Evolutionary conservation across 768 basidiomycete species (phyloP).

Genomic region (Boletellus ananiceps): DNA sequence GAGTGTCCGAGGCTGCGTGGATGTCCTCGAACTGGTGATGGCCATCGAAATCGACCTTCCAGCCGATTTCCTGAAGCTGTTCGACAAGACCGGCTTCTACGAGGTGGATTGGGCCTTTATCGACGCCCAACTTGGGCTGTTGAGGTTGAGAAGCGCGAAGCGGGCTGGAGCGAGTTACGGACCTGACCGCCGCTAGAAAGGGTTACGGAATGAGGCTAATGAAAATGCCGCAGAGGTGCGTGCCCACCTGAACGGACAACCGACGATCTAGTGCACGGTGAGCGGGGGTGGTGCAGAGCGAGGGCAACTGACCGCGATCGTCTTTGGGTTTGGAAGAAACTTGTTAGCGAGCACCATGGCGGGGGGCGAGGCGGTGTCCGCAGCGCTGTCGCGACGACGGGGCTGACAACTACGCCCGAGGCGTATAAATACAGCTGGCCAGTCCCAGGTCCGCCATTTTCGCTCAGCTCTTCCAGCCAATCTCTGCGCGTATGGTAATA

Average conservation of each 20-base stretch:
- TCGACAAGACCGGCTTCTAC: constrained; percentile 80
- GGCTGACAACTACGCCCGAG: neutral
- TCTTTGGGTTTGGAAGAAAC: constrained; percentile 55
- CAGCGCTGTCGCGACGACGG: neutral
- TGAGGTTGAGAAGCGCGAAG: constrained; percentile 11
- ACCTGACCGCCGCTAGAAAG: constrained; percentile 30
- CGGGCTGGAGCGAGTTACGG: constrained; percentile 5
- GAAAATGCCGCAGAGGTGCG: neutral
- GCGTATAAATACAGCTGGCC: constrained; percentile 19
- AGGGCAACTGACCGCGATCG: constrained; percentile 65
- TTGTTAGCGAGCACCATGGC: constrained; percentile 27
- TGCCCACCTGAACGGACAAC: constrained; percentile 90
- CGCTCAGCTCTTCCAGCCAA: constrained; percentile 15
- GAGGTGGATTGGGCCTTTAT: constrained; percentile 83
- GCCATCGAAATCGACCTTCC: constrained; percentile 87
- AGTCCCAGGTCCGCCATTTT: constrained; percentile 10
- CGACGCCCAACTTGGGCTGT: constrained; percentile 76
- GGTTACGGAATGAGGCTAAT: constrained; percentile 11
- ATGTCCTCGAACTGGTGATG: constrained; percentile 86
- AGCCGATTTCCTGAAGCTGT: constrained; percentile 76
- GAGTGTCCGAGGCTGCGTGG: constrained; percentile 47
- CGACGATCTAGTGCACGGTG: constrained; percentile 62
- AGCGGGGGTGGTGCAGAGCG: neutral
- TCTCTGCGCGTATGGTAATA: constrained; percentile 15
- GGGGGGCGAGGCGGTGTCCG: neutral